Conservation (phyloP, 2,329 filamentous ascomycete species). For the Microdochium bolleyi region DNA sequence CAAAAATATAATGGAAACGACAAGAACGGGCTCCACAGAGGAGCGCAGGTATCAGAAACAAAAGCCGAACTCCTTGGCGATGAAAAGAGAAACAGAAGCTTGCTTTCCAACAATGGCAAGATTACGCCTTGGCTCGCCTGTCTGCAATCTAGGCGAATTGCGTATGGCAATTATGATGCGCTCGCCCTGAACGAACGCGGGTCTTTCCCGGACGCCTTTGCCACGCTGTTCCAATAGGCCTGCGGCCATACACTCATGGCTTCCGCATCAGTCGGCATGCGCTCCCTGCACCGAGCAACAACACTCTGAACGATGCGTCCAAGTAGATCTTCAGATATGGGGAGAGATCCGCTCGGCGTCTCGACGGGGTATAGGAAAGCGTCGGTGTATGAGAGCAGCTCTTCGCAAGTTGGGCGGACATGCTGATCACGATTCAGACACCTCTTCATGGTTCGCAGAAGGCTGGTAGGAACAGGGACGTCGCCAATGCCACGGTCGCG, state of each 20-base stretch:
- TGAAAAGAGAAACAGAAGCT: constrained; percentile 1
- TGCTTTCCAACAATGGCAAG: constrained; percentile 3
- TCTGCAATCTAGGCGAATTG: too few relatives aligned
- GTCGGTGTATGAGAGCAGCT: constrained; percentile 51
- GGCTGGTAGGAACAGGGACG: constrained; percentile 46
- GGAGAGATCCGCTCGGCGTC: constrained; percentile 43
- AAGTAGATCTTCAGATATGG: constrained; percentile 55
- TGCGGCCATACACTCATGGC: constrained; percentile 47
- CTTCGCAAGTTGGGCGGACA: constrained; percentile 54
- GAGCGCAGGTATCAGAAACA: not conserved
- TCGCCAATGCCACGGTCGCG: constrained; percentile 62
- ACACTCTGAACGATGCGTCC: constrained; percentile 56
- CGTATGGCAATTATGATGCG: not conserved
- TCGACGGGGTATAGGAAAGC: constrained; percentile 58
- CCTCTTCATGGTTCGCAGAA: constrained; percentile 53
- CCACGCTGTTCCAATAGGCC: constrained; percentile 54
- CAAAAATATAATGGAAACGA: not conserved
- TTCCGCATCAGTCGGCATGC: constrained; percentile 51
- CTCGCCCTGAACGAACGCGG: constrained; percentile 1
- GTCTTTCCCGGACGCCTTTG: constrained; percentile 36
- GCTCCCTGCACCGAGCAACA: constrained; percentile 48
- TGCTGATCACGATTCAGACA: constrained; percentile 57
- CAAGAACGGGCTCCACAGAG: not conserved
- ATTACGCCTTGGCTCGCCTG: too few relatives aligned
- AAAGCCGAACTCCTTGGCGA: constrained; percentile 5